Evolutionary conservation across 306 rosid species (phyloP), one percentile per base, ranked within the genome.

Genomic region (Malus sieversii): DNA sequence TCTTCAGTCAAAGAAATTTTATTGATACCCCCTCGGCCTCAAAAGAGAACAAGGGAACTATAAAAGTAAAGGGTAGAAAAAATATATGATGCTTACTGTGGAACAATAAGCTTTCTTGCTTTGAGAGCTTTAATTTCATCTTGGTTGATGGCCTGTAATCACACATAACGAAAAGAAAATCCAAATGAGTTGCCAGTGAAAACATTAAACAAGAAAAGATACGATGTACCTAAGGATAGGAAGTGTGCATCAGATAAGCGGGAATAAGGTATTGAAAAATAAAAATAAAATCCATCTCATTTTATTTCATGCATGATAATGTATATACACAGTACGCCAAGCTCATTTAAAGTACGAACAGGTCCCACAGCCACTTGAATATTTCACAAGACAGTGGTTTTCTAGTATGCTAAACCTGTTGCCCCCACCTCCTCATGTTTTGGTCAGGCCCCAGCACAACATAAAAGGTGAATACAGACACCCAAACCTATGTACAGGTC

Each of bases 111-210:
- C 85, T 84, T 91, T 69, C 98, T 83, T 51, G 78, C 88, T 83
- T 84, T 93, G 68, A 93, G 97, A 77, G 87, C 84, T 84, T 88
- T 89, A 66, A 93, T 80, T 32, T 87, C 92, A 70, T 90, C 93
- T 78, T 90, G 78, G 73, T 80, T 81, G 68, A 90, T 66, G 61
- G 27, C 87, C 98, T 90, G 88, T 70, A 84, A 62, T 72, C 59
- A 48, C 64, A 79, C 75, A 79, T 65, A 68, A 15, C 35, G 67
- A 53, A 78, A 70, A 70, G 42, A 63, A 72, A 29, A 25, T 72
- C 40, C 10, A 18, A 72, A 45, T 68, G 18, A 84, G 80, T 46
- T 76, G 58, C 70, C 80, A 78, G 44, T 32, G n/a, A 64, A 63
- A 29, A 53, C 20, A 32, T 12, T 19, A 33, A 16, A 55, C 64